Base-by-base conservation (phyloP, 176 grass and related monocot genomes). In the Thalia dealbata region DNA sequence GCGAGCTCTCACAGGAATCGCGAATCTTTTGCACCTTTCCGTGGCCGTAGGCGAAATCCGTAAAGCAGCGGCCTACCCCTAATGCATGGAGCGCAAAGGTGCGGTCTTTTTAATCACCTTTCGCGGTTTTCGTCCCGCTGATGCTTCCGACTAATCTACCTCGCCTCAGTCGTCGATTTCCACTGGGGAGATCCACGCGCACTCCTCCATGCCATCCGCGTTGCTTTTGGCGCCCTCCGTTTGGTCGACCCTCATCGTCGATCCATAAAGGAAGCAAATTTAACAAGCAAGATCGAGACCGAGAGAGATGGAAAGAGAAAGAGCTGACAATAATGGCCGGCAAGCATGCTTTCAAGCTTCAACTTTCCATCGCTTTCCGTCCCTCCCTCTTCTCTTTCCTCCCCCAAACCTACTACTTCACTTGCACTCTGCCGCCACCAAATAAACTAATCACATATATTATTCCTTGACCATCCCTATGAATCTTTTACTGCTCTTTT, bases 331-430 rank as follows among this genome's bases (percentile, higher is more conserved):
- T 48, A 99, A 91, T 99, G 95, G 95, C 90, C 83, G 95, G 90
- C 90, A 99, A 91, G 87, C 95, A 86, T 83, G 90, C 95, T 82
- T 88, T 91, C 82, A 91, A 88, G 91, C 77, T 70, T 83, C 71
- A 69, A 63, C 87, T 77, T 84, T 86, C 84, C 84, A 83, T 85
- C 89, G 69, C 46, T 68, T 61, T 89, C 81, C 82, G 62, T 87
- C 76, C 28, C 87, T 91, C 88, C 79, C 84, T 21, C 28, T 85
- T 91, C 88, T 81, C 84, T 21, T 23, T 42, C 42, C 54, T 38
- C 88, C 77, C 24, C n/a, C 65, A 24, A 82, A 72, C 56, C 18
- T 44, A 54, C 18, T 44, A 54, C 24, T 61, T 50, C 68, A n/a
- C 66, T 74, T 69, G 30, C 70, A 71, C 38, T 29, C 14, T 56